Percentiles rank a stretch among this genome's conserved stretches.
These are phyloP conservation scores for Metarhizium anisopliae DNA, from an alignment of 2,329 filamentous ascomycete genomes.

Conservation along the genomic window DNA sequence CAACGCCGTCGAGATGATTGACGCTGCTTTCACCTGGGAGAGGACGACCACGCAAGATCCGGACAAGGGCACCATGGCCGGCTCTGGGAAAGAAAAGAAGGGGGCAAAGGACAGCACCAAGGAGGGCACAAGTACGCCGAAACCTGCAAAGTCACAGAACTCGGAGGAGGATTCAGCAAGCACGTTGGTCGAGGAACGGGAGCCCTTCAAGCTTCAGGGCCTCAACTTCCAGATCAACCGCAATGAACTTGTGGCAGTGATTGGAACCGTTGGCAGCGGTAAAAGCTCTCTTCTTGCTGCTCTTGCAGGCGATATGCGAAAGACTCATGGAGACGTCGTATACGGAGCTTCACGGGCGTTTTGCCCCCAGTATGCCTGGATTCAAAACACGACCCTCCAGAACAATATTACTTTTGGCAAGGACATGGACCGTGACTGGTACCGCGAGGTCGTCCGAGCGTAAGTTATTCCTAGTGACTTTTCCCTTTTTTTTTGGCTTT, in stretches of 20 bases:
- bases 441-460: slow-evolving; percentile 73
- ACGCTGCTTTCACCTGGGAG: slow-evolving; percentile 87
- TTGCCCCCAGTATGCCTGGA: slow-evolving; percentile 96
- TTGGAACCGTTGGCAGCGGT: slow-evolving; percentile 79
- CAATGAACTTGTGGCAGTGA: slow-evolving; percentile 75
- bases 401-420: slow-evolving; percentile 92
- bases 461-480: slow-evolving; percentile 27
- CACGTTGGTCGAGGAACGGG: slow-evolving; percentile 46
- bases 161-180: slow-evolving; percentile 41
- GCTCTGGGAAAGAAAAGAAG: slow-evolving; percentile 30
- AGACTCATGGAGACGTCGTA: slow-evolving; percentile 62
- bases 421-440: slow-evolving; percentile 66
- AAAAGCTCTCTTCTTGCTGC: slow-evolving; percentile 87
- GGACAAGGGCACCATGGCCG: slow-evolving; percentile 32
- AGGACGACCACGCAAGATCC: slow-evolving; percentile 46
- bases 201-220: slow-evolving; percentile 65
- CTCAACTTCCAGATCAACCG: slow-evolving; percentile 60
- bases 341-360: slow-evolving; percentile 78
- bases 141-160: slow-evolving; percentile 22
- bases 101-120: slow-evolving; percentile 15
- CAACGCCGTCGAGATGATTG: slow-evolving; percentile 60
- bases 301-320: slow-evolving; percentile 88
- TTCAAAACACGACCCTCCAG: slow-evolving; percentile 80
- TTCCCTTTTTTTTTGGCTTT: too few relatives aligned
- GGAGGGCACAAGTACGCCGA: slow-evolving; percentile 24